Evolutionary conservation across 106 monocot genomes (phyloP).

Genomic region (Iris macrosiphon): DNA sequence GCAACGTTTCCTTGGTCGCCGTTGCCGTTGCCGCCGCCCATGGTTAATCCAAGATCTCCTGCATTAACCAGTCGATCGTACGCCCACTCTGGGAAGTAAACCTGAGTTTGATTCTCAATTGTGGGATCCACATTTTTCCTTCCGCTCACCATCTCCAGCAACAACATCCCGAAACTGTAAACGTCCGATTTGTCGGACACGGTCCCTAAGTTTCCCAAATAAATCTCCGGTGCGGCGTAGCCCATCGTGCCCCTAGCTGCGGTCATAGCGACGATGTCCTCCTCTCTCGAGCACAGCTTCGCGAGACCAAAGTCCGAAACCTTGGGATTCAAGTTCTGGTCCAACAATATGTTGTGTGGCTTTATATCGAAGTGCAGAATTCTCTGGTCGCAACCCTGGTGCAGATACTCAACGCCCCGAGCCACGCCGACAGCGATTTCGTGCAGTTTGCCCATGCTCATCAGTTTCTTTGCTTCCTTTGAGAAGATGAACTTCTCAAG

Average conservation of each 20-base stretch:
- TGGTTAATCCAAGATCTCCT: neutral
- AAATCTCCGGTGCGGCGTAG: constrained; percentile 45
- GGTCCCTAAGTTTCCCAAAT: constrained; percentile 36
- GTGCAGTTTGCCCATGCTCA: constrained; percentile 15
- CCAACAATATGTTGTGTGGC: constrained; percentile 42
- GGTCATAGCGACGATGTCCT: constrained; percentile 29
- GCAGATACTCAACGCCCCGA: constrained; percentile 38
- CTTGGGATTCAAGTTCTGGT: constrained; percentile 28
- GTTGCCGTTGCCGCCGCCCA: no score
- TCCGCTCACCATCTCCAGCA: constrained; percentile 35
- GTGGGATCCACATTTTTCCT: constrained; percentile 26
- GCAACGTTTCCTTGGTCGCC: constrained; percentile 12
- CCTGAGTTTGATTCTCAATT: constrained; percentile 6
- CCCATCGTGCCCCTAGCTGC: constrained; percentile 35
- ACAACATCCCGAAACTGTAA: constrained; percentile 49
- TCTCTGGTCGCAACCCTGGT: constrained; percentile 36
- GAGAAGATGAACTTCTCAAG: constrained; percentile 42
- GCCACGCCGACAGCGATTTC: constrained; percentile 29
- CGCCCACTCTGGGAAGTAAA: constrained; percentile 41
- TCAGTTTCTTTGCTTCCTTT: neutral
- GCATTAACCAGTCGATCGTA: constrained; percentile 14
- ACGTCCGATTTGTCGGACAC: constrained; percentile 43
- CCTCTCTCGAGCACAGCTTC: constrained; percentile 27
- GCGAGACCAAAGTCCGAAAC: constrained; percentile 36
- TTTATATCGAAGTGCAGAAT: constrained; percentile 57